These are phyloP conservation scores for Epichloe uncinata DNA, from an alignment of 2,329 filamentous ascomycete genomes.

Conservation along the genomic window DNA sequence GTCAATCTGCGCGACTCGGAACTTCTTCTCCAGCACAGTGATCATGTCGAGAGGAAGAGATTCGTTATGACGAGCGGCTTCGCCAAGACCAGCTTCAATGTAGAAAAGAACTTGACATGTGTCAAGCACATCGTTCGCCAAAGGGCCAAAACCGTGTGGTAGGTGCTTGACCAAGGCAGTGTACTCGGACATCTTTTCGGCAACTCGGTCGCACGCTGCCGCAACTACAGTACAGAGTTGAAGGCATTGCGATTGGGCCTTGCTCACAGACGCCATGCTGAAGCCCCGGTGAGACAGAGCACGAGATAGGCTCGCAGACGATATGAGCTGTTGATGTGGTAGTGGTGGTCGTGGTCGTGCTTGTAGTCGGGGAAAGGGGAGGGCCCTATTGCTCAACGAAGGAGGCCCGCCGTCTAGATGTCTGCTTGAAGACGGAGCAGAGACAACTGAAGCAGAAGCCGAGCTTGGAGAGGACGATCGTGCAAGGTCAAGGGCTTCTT, in stretches of 20 bases:
- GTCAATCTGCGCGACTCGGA: conserved; percentile 45
- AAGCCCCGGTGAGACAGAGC: conserved; percentile 1
- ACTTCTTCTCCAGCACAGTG: conserved; percentile 50
- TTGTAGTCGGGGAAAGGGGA: not conserved
- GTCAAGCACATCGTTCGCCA: conserved; percentile 55
- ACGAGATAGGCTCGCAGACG: not conserved
- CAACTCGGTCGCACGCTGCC: conserved; percentile 47
- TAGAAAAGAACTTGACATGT: conserved; percentile 52
- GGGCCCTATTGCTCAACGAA: not conserved
- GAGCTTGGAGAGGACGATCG: conserved; percentile 3
- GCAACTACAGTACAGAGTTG: conserved; percentile 45
- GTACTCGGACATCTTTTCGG: conserved; percentile 52
- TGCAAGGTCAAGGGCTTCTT: conserved; percentile 6
- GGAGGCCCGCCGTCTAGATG: conserved; percentile 3
- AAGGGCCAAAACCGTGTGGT: conserved; percentile 40
- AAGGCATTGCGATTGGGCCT: conserved; percentile 20
- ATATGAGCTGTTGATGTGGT: not conserved
- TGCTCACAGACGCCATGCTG: conserved; percentile 9
- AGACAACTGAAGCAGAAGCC: conserved; percentile 2
- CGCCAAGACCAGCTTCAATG: conserved; percentile 52
- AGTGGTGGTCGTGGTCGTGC: not conserved
- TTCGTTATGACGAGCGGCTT: conserved; percentile 35
- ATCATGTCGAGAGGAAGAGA: conserved; percentile 46
- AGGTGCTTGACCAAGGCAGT: conserved; percentile 42
- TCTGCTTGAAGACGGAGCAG: conserved; percentile 2